These are phyloP conservation scores for Tetracentron sinense DNA, from an alignment of 164 flowering plant species.

Conservation along the genomic window DNA sequence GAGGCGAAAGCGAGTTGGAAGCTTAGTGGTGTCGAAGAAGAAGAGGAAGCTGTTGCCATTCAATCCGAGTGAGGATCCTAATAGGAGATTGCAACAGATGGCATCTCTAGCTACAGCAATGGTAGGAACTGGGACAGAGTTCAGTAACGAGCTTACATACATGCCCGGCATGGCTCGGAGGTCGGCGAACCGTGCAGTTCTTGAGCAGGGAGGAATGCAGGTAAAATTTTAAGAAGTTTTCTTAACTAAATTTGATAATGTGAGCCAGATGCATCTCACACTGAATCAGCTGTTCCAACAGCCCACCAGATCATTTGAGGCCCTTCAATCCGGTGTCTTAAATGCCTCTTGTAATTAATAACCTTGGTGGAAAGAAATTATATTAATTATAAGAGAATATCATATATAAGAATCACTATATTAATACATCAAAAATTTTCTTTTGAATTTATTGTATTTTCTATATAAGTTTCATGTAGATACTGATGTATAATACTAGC, in stretches of 20 bases:
- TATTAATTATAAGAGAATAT: too few species aligned
- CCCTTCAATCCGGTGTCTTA: too few species aligned
- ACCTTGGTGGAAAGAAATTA: too few species aligned
- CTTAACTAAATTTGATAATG: neutral
- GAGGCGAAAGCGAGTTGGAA: slow-evolving; percentile 42
- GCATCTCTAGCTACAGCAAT: slow-evolving; percentile 86
- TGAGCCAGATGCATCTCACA: too few species aligned
- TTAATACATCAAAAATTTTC: too few species aligned
- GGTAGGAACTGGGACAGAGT: slow-evolving; percentile 53
- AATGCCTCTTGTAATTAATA: too few species aligned
- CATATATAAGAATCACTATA: too few species aligned
- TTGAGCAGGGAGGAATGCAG: slow-evolving; percentile 91
- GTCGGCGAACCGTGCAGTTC: slow-evolving; percentile 59
- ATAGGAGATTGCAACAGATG: slow-evolving; percentile 76
- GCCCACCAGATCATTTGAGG: too few species aligned
- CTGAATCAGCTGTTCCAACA: too few species aligned
- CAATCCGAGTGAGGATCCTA: slow-evolving; percentile 58
- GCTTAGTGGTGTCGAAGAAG: slow-evolving; percentile 61
- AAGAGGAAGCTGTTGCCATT: slow-evolving; percentile 68
- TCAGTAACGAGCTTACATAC: slow-evolving; percentile 77
- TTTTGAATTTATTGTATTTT: too few species aligned
- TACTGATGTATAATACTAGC: too few species aligned
- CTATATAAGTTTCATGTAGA: too few species aligned
- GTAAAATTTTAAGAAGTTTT: slow-evolving; percentile 21
- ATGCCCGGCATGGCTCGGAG: slow-evolving; percentile 74